phyloP scores from a whole-genome alignment of 129 eudicot genomes.

The Ambrosia trifida region DNA sequence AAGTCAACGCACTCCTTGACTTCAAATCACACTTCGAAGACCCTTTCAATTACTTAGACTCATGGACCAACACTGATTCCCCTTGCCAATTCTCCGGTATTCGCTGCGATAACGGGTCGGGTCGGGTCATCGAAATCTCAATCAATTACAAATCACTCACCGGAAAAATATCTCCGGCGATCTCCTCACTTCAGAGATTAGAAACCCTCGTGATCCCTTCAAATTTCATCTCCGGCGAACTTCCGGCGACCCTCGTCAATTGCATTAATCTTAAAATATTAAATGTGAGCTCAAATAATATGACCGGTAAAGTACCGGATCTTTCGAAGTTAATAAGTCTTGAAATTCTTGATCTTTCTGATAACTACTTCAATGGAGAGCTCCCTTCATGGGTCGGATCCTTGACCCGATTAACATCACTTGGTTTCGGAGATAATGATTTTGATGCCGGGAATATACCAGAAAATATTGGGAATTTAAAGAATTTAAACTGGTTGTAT shows the following conservation, averaged over 20 bases:
- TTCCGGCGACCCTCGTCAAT: slow-evolving; percentile 51
- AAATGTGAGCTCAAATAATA: slow-evolving; percentile 58
- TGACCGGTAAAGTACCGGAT: slow-evolving; percentile 76
- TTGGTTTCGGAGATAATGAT: slow-evolving; percentile 60
- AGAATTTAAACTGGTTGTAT: slow-evolving; percentile 57
- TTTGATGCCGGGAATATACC: slow-evolving; percentile 65
- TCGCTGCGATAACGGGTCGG: slow-evolving; percentile 59
- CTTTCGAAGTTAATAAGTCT: slow-evolving; percentile 54
- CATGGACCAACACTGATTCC: slow-evolving; percentile 60
- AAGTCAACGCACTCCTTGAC: slow-evolving; percentile 67
- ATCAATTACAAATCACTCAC: slow-evolving; percentile 63
- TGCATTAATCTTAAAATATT: slow-evolving; percentile 61
- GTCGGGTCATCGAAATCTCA: slow-evolving; percentile 53
- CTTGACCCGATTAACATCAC: slow-evolving; percentile 48
- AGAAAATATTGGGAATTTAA: slow-evolving; percentile 55
- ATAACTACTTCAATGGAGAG: slow-evolving; percentile 57
- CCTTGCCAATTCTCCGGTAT: slow-evolving; percentile 74
- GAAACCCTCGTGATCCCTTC: slow-evolving; percentile 53
- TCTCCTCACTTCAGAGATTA: slow-evolving; percentile 53
- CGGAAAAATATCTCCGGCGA: slow-evolving; percentile 62
- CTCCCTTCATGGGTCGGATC: slow-evolving; percentile 78
- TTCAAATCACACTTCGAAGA: slow-evolving; percentile 63
- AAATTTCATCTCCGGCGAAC: slow-evolving; percentile 52
- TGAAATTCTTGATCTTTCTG: slow-evolving; percentile 61
- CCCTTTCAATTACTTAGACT: slow-evolving; percentile 60